Evolutionary conservation across 331 rosid genomes (phyloP), one percentile per base, ranked within the genome.

Genomic region (Malus hybrid): DNA sequence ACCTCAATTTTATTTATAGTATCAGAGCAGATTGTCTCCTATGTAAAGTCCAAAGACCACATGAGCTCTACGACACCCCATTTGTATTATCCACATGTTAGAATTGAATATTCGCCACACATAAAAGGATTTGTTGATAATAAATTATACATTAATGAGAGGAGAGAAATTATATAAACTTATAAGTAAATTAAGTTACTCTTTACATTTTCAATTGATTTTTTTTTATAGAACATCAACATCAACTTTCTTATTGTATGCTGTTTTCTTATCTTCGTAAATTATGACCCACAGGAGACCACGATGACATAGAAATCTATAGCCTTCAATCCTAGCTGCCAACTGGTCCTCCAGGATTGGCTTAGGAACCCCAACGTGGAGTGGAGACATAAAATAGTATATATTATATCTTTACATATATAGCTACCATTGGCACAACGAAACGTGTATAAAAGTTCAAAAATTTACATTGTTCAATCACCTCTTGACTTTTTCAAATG

Each of bases 151-250:
- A 39, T 39, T 39, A 1, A 39, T 9, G 0, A 9, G 12, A 39
- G 0, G 0, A 39, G 0, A 9, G 4, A 39, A 0, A 0, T 39
- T 39, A 0, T 39, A 39, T 9, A 10, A 0, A 39, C 0, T 9
- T 39, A 39, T 39, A 39, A 39, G 12, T 39, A 9, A 39, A 1
- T 39, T 39, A 0, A 39, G 46, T 39, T 39, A 39, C 12, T 9
- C 0, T 1, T 0, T 8, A 8, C 11, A 36, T 36, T 8, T 0
- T 39, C 12, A 39, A 39, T 9, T 39, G 1, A 39, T 39, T 2
- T 39, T 2, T 39, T 39, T 39, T 39, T 9, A 39, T 39, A 9
- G 1, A 9, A 39, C 46, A 39, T 39, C 46, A 2, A 39, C 44
- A 39, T 39, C 46, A 39, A 39, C 46, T 39, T 39, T 39, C 46